Evolutionary conservation across 768 basidiomycete species (phyloP).

Genomic region (Amanita exitialis): DNA sequence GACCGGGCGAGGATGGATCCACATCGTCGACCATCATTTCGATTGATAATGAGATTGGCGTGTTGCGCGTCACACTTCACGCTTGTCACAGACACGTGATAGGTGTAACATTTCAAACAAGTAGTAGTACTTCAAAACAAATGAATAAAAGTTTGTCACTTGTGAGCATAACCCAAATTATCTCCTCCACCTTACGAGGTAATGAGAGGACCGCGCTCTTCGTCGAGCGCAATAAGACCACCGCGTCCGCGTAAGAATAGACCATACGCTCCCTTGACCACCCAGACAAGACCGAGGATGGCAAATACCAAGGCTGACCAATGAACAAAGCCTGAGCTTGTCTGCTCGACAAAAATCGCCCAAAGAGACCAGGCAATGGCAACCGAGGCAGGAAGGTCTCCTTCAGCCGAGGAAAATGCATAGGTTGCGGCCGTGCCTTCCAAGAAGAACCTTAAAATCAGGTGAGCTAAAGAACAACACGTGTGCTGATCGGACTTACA

Average conservation of each 20-base stretch:
- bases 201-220: slow-evolving; percentile 82
- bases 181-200: slow-evolving; percentile 9
- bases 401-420: slow-evolving; percentile 82
- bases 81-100: not conserved
- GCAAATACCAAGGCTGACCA: slow-evolving; percentile 84
- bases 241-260: slow-evolving; percentile 36
- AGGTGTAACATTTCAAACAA: slow-evolving; percentile 4
- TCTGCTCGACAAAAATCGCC: slow-evolving; percentile 81
- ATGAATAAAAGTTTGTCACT: slow-evolving; percentile 2
- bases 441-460: slow-evolving; percentile 65
- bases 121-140: not conserved
- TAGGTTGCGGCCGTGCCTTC: slow-evolving; percentile 91
- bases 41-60: not conserved
- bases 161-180: not conserved
- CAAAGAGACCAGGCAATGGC: slow-evolving; percentile 92
- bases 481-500: slow-evolving; percentile 38
- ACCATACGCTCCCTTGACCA: slow-evolving; percentile 66
- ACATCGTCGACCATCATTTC: slow-evolving; percentile 6
- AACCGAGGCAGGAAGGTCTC: slow-evolving; percentile 86
- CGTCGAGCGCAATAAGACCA: slow-evolving; percentile 52
- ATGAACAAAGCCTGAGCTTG: slow-evolving; percentile 66
- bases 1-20: slow-evolving; percentile 16
- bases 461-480: not conserved
- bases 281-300: slow-evolving; percentile 76
- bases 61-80: not conserved